Conservation (phyloP, 2,329 filamentous ascomycete species). For the Colletotrichum orchidophilum region DNA sequence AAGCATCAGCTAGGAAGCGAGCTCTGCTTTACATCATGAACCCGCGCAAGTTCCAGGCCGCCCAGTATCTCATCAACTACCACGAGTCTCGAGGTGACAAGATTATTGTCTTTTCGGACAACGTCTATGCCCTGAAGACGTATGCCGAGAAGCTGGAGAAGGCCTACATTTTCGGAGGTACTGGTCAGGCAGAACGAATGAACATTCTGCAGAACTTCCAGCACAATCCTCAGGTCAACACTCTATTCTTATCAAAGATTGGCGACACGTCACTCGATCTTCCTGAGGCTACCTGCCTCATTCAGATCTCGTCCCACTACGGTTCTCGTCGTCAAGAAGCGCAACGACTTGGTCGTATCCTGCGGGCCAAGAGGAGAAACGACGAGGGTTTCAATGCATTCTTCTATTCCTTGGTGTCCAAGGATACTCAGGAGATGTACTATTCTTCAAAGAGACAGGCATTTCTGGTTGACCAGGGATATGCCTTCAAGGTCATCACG, state of each 20-base stretch:
- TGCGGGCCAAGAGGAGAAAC: conserved; percentile 93
- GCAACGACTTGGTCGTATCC: conserved; percentile 89
- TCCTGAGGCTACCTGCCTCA: conserved; percentile 94
- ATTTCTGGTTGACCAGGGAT: conserved; percentile 97
- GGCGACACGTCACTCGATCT: conserved; percentile 98
- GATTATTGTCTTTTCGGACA: conserved; percentile 98
- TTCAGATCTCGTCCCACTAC: conserved; percentile 97
- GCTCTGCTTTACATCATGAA: conserved; percentile 91
- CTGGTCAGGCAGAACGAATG: conserved; percentile 84
- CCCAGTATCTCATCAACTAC: conserved; percentile 97
- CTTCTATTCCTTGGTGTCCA: conserved; percentile 97
- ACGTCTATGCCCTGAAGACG: conserved; percentile 88
- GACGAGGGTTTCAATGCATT: conserved; percentile 99
- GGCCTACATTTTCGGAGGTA: conserved; percentile 91
- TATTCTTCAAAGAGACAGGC: conserved; percentile 97
- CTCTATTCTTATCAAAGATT: conserved; percentile 96
- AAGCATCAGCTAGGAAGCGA: conserved; percentile 64
- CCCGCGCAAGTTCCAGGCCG: conserved; percentile 94
- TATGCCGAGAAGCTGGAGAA: conserved; percentile 88
- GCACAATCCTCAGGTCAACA: conserved; percentile 88
- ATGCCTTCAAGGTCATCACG: conserved; percentile 99
- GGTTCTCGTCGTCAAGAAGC: conserved; percentile 97
- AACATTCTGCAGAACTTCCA: conserved; percentile 94
- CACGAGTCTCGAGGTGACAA: conserved; percentile 96
- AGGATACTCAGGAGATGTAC: conserved; percentile 97